Conservation (phyloP, 768 basidiomycete genomes). For the Gloeophyllum trabeum region DNA sequence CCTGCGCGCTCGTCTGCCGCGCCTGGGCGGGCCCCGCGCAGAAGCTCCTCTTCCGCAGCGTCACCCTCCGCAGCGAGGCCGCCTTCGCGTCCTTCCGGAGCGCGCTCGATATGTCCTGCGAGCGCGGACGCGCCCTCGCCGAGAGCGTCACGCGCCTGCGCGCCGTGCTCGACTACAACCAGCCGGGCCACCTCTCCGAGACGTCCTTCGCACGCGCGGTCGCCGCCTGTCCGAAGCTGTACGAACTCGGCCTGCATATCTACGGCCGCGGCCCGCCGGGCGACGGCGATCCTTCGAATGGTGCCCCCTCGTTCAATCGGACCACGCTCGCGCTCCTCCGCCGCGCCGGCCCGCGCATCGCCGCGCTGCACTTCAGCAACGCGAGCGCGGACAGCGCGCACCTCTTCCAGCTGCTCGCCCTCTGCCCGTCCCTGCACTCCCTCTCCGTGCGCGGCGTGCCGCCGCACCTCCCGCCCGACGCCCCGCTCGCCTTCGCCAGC, state of each 20-base stretch:
- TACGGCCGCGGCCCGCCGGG: slow-evolving; percentile 47
- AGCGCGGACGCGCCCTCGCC: slow-evolving; percentile 28
- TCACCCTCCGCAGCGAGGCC: slow-evolving; percentile 39
- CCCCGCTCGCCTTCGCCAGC: no score
- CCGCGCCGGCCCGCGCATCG: slow-evolving; percentile 36
- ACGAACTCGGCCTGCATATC: slow-evolving; percentile 41
- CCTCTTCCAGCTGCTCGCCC: slow-evolving; percentile 48
- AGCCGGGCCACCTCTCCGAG: slow-evolving; percentile 45
- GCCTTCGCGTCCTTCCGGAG: slow-evolving; percentile 42
- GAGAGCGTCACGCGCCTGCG: slow-evolving; percentile 33
- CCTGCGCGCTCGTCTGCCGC: slow-evolving; percentile 54
- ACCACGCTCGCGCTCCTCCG: slow-evolving; percentile 38
- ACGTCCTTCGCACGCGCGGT: slow-evolving; percentile 49
- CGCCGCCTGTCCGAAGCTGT: slow-evolving; percentile 46
- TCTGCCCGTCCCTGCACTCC: slow-evolving; percentile 47
- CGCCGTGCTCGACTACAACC: slow-evolving; percentile 55
- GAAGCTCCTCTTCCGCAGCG: slow-evolving; percentile 48
- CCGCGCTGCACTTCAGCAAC: slow-evolving; percentile 50
- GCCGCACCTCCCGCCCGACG: slow-evolving; percentile 37
- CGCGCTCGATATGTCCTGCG: slow-evolving; percentile 35
- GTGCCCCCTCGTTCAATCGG: slow-evolving; percentile 14
- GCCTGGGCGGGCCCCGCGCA: slow-evolving; percentile 58
- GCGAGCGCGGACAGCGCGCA: slow-evolving; percentile 55
- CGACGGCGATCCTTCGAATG: slow-evolving; percentile 9
- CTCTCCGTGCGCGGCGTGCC: slow-evolving; percentile 49